phyloP scores from a whole-genome alignment of 2,329 filamentous ascomycete genomes.

The Chrysoporthe austroafricana region DNA sequence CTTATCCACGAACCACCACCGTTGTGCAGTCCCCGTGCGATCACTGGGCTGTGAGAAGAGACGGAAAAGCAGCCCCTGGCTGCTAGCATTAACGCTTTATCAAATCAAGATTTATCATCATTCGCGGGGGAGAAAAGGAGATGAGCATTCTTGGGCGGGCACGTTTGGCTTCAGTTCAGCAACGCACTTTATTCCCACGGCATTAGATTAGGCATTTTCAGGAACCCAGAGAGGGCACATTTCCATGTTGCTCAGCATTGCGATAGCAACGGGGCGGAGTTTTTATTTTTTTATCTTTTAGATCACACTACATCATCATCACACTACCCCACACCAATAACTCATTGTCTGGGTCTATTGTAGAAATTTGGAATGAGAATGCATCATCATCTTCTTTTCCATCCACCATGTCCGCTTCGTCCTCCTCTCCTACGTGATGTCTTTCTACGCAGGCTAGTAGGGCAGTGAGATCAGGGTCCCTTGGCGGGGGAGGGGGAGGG shows the following conservation, averaged over 20 bases:
- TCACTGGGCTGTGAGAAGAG: background rate
- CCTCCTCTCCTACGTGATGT: too few species aligned
- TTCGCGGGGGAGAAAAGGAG: background rate
- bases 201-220: conserved; percentile 6
- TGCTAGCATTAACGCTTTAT: background rate
- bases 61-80: too few species aligned
- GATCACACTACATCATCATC: background rate
- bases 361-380: conserved; percentile 12
- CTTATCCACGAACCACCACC: background rate
- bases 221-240: background rate
- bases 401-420: too few species aligned
- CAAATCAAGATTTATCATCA: background rate
- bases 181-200: background rate
- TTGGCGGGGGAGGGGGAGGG: background rate
- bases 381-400: background rate
- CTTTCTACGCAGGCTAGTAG: background rate
- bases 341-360: background rate
- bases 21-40: background rate
- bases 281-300: background rate
- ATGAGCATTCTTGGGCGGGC: background rate
- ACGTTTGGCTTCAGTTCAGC: conserved; percentile 2
- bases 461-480: background rate
- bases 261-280: background rate
- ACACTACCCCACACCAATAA: conserved; percentile 1
- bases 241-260: conserved; percentile 9